These are phyloP conservation scores for Colletotrichum scovillei DNA, from an alignment of 2,329 filamentous ascomycete genomes.

Conservation along the genomic window DNA sequence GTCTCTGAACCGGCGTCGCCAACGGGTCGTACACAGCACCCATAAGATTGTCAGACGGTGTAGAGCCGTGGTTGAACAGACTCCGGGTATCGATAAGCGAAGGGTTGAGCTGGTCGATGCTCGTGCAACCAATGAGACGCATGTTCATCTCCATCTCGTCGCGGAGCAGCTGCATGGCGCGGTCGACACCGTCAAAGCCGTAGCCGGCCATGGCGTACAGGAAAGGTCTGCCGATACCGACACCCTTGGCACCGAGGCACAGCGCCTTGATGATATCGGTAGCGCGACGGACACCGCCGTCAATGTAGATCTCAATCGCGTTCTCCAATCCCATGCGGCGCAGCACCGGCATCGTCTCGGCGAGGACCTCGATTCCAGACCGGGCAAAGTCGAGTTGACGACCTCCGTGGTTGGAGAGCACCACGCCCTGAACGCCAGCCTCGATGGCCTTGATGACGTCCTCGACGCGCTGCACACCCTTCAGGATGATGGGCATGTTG, in stretches of 20 bases:
- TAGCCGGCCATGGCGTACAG: constrained; percentile 96
- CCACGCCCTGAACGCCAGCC: constrained; percentile 85
- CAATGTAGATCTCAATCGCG: constrained; percentile 88
- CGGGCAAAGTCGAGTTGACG: constrained; percentile 93
- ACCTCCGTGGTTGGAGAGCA: constrained; percentile 95
- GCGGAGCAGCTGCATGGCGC: constrained; percentile 91
- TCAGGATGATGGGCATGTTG: constrained; percentile 93
- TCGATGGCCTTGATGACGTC: constrained; percentile 92
- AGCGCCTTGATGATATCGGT: constrained; percentile 97
- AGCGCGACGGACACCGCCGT: constrained; percentile 89
- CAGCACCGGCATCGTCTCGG: constrained; percentile 92
- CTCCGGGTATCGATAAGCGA: constrained; percentile 83
- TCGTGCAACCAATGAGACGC: constrained; percentile 86
- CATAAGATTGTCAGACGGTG: constrained; percentile 61
- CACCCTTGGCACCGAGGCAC: constrained; percentile 89
- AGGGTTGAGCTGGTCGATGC: constrained; percentile 81
- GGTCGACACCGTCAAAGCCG: constrained; percentile 85
- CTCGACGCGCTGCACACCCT: constrained; percentile 96
- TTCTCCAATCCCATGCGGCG: constrained; percentile 78
- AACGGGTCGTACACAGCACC: constrained; percentile 65
- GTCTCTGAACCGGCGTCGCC: constrained; percentile 61
- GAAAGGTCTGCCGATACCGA: constrained; percentile 95
- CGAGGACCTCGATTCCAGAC: constrained; percentile 88
- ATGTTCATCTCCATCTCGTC: constrained; percentile 99
- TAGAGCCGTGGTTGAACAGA: constrained; percentile 64